phyloP scores from a whole-genome alignment of 345 rosid species.

The Cardamine chenopodiifolia region DNA sequence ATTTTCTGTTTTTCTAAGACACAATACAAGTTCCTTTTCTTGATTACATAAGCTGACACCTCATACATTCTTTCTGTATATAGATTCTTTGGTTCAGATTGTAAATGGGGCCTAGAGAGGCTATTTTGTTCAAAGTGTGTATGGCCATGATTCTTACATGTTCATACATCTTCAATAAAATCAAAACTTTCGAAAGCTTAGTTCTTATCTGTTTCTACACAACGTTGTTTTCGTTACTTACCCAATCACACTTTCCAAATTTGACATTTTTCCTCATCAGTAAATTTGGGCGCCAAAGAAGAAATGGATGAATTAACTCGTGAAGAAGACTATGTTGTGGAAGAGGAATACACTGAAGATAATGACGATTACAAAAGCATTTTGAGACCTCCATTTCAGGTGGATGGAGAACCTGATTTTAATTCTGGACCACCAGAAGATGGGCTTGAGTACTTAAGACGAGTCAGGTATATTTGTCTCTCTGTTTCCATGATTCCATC shows the following conservation, averaged over 20 bases:
- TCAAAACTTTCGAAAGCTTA: constrained; percentile 7
- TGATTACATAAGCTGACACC: constrained; percentile 9
- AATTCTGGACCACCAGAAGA: constrained; percentile 91
- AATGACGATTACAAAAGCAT: constrained; percentile 70
- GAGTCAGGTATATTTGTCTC: constrained; percentile 69
- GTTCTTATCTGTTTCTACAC: constrained; percentile 6
- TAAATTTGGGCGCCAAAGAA: constrained; percentile 14
- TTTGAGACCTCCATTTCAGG: constrained; percentile 77
- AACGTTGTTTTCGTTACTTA: background rate
- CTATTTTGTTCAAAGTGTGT: constrained; percentile 17
- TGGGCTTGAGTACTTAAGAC: constrained; percentile 84
- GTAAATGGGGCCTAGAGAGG: constrained; percentile 17
- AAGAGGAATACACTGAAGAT: constrained; percentile 50
- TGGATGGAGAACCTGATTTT: constrained; percentile 89
- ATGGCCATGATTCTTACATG: constrained; percentile 11
- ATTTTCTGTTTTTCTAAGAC: constrained; percentile 2
- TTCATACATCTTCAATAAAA: constrained; percentile 23
- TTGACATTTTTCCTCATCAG: constrained; percentile 14
- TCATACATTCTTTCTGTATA: constrained; percentile 33
- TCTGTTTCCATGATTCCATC: constrained; percentile 12
- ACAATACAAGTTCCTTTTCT: background rate
- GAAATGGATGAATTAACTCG: constrained; percentile 26
- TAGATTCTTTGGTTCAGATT: constrained; percentile 29
- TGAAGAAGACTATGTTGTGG: constrained; percentile 35
- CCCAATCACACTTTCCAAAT: background rate